Evolutionary conservation across 345 rosid genomes (phyloP).

Genomic region (Sisymbrium altissimum): DNA sequence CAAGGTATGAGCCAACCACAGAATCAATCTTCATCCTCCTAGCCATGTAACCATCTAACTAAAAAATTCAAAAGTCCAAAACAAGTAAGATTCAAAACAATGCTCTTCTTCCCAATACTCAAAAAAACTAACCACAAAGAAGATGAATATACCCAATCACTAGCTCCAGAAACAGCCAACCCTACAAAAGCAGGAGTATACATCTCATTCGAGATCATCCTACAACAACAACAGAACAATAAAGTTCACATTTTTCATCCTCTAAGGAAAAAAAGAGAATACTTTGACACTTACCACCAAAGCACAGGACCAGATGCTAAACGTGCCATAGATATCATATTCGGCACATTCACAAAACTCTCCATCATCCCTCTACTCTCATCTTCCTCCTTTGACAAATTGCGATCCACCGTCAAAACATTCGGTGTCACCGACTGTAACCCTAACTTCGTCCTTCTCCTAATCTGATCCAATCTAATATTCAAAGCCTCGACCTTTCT

Average conservation of each 20-base stretch:
- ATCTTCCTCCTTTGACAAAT: conserved; percentile 18
- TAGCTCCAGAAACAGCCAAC: conserved; percentile 77
- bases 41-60: conserved; percentile 94
- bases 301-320: conserved; percentile 84
- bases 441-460: conserved; percentile 30
- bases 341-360: conserved; percentile 77
- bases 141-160: conserved; percentile 66
- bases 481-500: conserved; percentile 55
- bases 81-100: not conserved
- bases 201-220: conserved; percentile 89
- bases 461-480: conserved; percentile 42
- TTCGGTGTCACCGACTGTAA: conserved; percentile 21
- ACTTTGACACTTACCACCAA: conserved; percentile 58
- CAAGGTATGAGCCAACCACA: conserved; percentile 95
- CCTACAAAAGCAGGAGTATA: conserved; percentile 66
- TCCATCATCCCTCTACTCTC: conserved; percentile 26
- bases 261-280: not conserved
- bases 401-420: conserved; percentile 17
- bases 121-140: not conserved
- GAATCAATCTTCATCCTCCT: conserved; percentile 87
- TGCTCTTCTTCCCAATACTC: not conserved
- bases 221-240: conserved; percentile 21
- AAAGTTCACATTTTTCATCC: conserved; percentile 9
- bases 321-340: conserved; percentile 67
- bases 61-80: conserved; percentile 14